Evolutionary conservation across 805 yeast genomes (phyloP).

Genomic region (Schwanniomyces polymorphus): DNA sequence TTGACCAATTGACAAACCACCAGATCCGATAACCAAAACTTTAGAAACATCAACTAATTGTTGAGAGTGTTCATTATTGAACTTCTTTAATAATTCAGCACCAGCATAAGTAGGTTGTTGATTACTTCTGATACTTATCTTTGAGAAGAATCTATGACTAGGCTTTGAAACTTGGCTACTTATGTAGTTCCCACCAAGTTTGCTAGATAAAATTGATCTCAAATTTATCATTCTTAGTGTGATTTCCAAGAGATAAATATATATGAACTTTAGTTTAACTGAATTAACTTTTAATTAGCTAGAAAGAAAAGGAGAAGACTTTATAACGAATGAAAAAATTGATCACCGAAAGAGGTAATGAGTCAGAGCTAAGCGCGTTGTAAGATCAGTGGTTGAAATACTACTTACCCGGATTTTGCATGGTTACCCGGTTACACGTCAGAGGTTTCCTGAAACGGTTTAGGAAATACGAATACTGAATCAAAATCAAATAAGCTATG

Average conservation of each 20-base stretch:
- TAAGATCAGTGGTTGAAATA: conserved; percentile 18
- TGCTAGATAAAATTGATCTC: conserved; percentile 4
- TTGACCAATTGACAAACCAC: conserved; percentile 96
- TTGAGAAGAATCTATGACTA: conserved; percentile 7
- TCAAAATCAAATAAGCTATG: too few species aligned
- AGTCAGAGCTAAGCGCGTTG: conserved; percentile 34
- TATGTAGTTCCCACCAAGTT: conserved; percentile 2
- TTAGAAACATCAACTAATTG: conserved; percentile 79
- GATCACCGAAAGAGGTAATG: conserved; percentile 29
- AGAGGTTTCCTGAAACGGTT: background rate
- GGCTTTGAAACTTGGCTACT: conserved; percentile 2
- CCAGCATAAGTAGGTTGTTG: conserved; percentile 52
- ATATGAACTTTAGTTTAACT: background rate
- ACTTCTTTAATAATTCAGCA: conserved; percentile 56
- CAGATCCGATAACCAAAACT: conserved; percentile 93
- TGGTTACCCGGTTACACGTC: conserved; percentile 4
- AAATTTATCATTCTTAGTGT: conserved; percentile 2
- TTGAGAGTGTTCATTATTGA: conserved; percentile 60
- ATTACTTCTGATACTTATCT: background rate
- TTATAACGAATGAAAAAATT: conserved; percentile 4
- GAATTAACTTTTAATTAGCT: background rate
- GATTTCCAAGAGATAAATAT: background rate
- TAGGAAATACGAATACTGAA: background rate
- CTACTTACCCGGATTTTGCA: conserved; percentile 12
- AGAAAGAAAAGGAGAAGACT: conserved; percentile 13